Evolutionary conservation across 345 rosid genomes (phyloP), one percentile per base, ranked within the genome.

Genomic region (Fremontodendron californicum): DNA sequence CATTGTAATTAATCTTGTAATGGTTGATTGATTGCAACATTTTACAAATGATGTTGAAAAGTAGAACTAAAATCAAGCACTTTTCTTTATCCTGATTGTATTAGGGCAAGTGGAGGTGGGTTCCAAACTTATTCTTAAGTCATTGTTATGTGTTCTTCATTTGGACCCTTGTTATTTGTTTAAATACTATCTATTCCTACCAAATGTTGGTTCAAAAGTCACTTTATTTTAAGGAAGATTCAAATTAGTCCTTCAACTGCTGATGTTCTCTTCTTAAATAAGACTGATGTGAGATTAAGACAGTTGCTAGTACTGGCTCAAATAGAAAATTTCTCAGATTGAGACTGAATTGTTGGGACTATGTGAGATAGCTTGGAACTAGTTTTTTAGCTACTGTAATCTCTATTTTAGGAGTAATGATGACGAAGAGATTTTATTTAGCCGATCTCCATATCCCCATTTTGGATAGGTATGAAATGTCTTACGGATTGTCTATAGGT

Each of bases 21-120:
- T 63, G 45, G 23, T 25, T 58, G 62, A 27, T 11, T 58, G 31
- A 57, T 57, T 11, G 63, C 63, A 58, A 58, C 35, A 58, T 58
- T 58, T 58, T 58, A 25, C 33, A 57, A 57, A 2, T 37, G 71
- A n/a, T 65, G 49, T 66, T 66, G 71, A n/a, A 40, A 40, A 35
- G 15, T 63, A 31, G 4, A 40, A 39, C 29, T 11, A 10, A 9
- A 11, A 40, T 21, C 15, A 23, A 4, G 71, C 13, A 37, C 18
- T 66, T 66, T 66, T 9, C 21, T n/a, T 76, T 57, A 74, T 63
- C 4, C 45, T 75, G 10, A 58, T 77, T 79, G 79, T 67, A 40
- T 23, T 12, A 45, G 80, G 80, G 45, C 79, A 60, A 76, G 82
- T 80, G 80, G 86, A 61, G 81, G 54, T 77, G 80, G 83, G 68